phyloP scores from a whole-genome alignment of 768 basidiomycete genomes.

The Naematelia aurantialba region DNA sequence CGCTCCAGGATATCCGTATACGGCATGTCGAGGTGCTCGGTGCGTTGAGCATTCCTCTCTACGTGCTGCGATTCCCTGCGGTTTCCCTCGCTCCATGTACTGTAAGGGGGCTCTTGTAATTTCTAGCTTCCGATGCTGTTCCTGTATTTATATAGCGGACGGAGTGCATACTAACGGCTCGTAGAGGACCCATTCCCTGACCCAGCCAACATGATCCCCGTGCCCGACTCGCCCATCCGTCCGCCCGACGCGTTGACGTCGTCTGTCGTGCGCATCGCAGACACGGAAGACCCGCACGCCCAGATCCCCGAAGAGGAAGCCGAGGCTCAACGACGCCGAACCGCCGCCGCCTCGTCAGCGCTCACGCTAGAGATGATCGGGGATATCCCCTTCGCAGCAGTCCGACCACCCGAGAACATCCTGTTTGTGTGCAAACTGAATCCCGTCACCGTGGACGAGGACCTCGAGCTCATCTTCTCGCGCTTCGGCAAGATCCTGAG shows the following conservation, averaged over 20 bases:
- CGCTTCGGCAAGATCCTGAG: slow-evolving; percentile 93
- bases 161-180: no score
- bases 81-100: not conserved
- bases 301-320: slow-evolving; percentile 81
- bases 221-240: slow-evolving; percentile 70
- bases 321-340: slow-evolving; percentile 73
- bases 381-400: slow-evolving; percentile 95
- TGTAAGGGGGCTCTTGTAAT: no score
- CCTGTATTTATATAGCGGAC: no score
- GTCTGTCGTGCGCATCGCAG: slow-evolving; percentile 71
- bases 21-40: slow-evolving; percentile 93
- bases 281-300: slow-evolving; percentile 85
- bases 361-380: slow-evolving; percentile 99
- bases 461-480: slow-evolving; percentile 94
- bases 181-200: slow-evolving; percentile 94
- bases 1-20: slow-evolving; percentile 90
- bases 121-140: no score
- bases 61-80: not conserved
- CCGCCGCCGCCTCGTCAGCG: slow-evolving; percentile 86
- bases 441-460: slow-evolving; percentile 89
- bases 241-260: slow-evolving; percentile 64
- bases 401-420: slow-evolving; percentile 96
- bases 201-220: slow-evolving; percentile 67
- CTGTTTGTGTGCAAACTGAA: slow-evolving; percentile 99
- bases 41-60: slow-evolving; percentile 55